Conservation (phyloP, 768 basidiomycete species). For the Clitopilus hobsonii region DNA sequence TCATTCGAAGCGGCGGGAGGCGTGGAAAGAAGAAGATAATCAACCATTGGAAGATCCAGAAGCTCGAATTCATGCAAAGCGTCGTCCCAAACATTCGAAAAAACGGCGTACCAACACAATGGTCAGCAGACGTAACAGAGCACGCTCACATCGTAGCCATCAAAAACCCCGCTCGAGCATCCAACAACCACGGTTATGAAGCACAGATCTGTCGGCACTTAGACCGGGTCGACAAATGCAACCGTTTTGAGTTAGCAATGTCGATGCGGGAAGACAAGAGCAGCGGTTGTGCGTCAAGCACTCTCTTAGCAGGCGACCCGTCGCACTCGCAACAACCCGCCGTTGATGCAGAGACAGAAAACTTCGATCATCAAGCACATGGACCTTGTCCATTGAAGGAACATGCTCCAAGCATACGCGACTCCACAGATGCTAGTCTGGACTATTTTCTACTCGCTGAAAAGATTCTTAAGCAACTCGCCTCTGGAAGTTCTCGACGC, state of each 20-base stretch:
- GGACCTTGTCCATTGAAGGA: no score
- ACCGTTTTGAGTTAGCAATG: constrained; percentile 21
- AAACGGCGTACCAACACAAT: constrained; percentile 27
- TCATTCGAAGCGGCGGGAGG: constrained; percentile 22
- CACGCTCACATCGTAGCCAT: constrained; percentile 24
- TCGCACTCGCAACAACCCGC: not conserved
- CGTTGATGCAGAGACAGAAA: no score
- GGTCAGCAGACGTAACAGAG: constrained; percentile 30
- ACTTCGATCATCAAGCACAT: no score
- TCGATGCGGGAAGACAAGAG: constrained; percentile 9
- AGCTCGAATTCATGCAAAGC: constrained; percentile 33
- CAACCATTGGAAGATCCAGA: constrained; percentile 35
- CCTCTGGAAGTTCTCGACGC: no score
- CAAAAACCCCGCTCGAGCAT: constrained; percentile 23
- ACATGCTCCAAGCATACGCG: no score
- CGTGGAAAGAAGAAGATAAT: constrained; percentile 19
- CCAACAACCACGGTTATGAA: constrained; percentile 28
- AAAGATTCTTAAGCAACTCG: no score
- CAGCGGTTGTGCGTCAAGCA: not conserved
- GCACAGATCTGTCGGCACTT: constrained; percentile 27
- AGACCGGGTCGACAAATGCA: constrained; percentile 24
- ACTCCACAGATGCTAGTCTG: no score
- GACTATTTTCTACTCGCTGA: not conserved
- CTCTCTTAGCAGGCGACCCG: not conserved
- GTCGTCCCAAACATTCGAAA: constrained; percentile 18